phyloP scores from a whole-genome alignment of 2,329 filamentous ascomycete species.

The Diplodia sapinea region DNA sequence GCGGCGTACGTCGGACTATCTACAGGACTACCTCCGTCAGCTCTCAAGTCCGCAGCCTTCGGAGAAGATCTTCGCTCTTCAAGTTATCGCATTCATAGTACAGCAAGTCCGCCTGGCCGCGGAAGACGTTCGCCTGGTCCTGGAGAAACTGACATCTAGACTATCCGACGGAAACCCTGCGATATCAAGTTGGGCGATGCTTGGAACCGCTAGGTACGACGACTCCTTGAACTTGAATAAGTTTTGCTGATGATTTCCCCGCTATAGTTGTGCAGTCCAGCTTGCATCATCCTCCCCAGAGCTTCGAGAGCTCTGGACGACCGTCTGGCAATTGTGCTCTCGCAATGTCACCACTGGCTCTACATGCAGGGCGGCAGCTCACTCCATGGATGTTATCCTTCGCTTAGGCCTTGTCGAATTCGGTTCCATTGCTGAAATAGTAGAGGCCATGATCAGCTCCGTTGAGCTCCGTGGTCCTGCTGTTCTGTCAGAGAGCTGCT shows the following conservation, averaged over 20 bases:
- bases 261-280: slow-evolving; percentile 55
- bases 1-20: slow-evolving; percentile 45
- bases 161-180: slow-evolving; percentile 72
- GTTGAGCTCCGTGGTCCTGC: slow-evolving; percentile 83
- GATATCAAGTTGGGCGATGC: slow-evolving; percentile 79
- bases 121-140: slow-evolving; percentile 61
- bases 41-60: slow-evolving; percentile 43
- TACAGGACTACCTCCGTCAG: slow-evolving; percentile 50
- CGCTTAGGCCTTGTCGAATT: slow-evolving; percentile 70
- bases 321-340: slow-evolving; percentile 75
- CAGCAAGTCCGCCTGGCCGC: slow-evolving; percentile 48
- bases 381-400: slow-evolving; percentile 72
- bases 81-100: slow-evolving; percentile 58
- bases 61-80: slow-evolving; percentile 58
- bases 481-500: slow-evolving; percentile 76
- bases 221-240: not conserved
- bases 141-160: slow-evolving; percentile 64
- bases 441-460: slow-evolving; percentile 74
- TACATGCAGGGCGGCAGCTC: slow-evolving; percentile 78
- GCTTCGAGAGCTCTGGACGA: slow-evolving; percentile 66
- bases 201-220: slow-evolving; percentile 77
- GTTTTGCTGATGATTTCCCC: not conserved
- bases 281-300: slow-evolving; percentile 47
- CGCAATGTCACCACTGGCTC: slow-evolving; percentile 72
- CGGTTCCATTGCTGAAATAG: slow-evolving; percentile 68